Evolutionary conservation across 1,284 basidiomycete species (phyloP).

Genomic region (Kalmanozyma brasiliensis): DNA sequence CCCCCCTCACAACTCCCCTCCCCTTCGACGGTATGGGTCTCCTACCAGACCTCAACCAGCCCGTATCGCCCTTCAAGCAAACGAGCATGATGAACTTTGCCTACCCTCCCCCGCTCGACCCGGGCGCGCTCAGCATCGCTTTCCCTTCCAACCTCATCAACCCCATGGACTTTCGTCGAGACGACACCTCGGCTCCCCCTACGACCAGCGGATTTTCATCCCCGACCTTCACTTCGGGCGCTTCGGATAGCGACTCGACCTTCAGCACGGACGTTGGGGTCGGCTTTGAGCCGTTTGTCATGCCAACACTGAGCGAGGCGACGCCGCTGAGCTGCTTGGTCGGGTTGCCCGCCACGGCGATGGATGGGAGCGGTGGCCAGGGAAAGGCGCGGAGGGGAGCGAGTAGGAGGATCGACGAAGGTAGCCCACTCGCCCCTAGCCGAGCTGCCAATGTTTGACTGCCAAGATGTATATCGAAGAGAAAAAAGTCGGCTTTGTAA

Average conservation of each 20-base stretch:
- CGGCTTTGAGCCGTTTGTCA: constrained; percentile 40
- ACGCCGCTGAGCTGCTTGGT: constrained; percentile 37
- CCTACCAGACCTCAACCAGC: constrained; percentile 26
- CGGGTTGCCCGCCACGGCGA: constrained; percentile 21
- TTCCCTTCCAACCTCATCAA: constrained; percentile 10
- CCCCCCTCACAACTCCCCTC: constrained; percentile 13
- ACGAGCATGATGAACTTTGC: constrained; percentile 39
- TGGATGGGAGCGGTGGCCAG: neutral
- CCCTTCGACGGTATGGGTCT: constrained; percentile 13
- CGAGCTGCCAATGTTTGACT: too few species aligned
- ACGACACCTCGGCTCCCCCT: constrained; percentile 9
- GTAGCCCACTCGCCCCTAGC: too few species aligned
- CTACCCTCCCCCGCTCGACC: constrained; percentile 23
- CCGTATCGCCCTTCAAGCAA: constrained; percentile 46
- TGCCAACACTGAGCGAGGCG: constrained; percentile 24
- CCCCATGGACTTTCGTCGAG: constrained; percentile 13
- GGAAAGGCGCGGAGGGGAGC: neutral
- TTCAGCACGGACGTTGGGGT: constrained; percentile 34
- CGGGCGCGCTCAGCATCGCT: constrained; percentile 16
- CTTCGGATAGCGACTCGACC: constrained; percentile 35
- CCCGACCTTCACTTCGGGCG: constrained; percentile 37
- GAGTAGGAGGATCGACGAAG: constrained; percentile 19
- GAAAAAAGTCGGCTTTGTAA: too few species aligned
- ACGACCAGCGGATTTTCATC: constrained; percentile 24
- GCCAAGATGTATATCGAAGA: too few species aligned